Evolutionary conservation across 345 rosid species (phyloP), one percentile per base, ranked within the genome.

Genomic region (Combretum micranthum): DNA sequence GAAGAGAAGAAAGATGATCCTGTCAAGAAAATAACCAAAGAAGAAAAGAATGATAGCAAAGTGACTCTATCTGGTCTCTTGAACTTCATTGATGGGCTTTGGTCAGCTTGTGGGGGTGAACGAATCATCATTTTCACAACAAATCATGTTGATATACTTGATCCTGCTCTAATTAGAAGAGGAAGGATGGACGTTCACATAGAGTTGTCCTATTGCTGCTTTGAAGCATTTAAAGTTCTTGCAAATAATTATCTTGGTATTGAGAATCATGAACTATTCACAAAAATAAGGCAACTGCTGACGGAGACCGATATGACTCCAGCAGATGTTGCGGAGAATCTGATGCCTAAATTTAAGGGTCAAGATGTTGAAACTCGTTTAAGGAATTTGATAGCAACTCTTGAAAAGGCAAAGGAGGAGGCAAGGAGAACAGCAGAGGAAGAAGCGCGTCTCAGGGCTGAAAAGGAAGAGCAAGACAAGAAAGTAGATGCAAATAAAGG

Each of bases 111-210:
- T 15, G 67, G 60, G 12, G 54, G 55, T 3, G 72, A 68, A 48
- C 56, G 64, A 21, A 39, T 68, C 18, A 52, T 68, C 22, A 50
- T 68, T 17, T 68, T 68, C 59, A 68, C 72, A 15, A 67, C 71
- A 2, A 68, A 68, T 32, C 12, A 50, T n/a, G 21, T 68, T 9
- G 64, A 62, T 16, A 68, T 62, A 48, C 72, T 68, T 2, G 72
- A 68, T 55, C 67, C 72, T 0, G 72, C 72, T 12, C 55, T 68
- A 0, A 68, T 68, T 44, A 46, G 72, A 53, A 52, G 55, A 32
- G 72, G 72, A 37, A 52, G 72, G 59, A 68, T 68, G 72, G 72
- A 62, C 43, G 62, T 62, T 53, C 72, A 47, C 59, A 63, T 68
- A 3, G 72, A 68, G 61, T 26, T 68, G 59, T 55, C 54, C 2